A percentile compares a stretch with the other conserved stretches of the same genome.
phyloP scores from a whole-genome alignment of 2,329 filamentous ascomycete species.

The Blastomyces gilchristii region DNA sequence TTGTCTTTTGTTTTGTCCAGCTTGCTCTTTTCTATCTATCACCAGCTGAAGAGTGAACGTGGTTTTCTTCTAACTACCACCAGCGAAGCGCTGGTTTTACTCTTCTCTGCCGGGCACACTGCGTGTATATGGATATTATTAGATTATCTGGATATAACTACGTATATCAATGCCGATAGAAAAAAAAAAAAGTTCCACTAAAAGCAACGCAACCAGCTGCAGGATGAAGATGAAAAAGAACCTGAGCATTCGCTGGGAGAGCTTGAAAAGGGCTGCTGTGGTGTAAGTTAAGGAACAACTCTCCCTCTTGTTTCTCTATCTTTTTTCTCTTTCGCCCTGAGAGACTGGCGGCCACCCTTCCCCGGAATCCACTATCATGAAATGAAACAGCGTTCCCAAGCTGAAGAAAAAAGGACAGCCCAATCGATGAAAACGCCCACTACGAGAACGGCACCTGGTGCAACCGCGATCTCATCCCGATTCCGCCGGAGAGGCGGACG shows the following conservation, averaged over 20 bases:
- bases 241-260: neutral
- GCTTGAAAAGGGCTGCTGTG: neutral
- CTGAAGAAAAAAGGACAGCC: constrained; percentile 9
- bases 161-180: neutral
- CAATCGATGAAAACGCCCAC: constrained; percentile 17
- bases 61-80: too few relatives aligned
- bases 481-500: constrained; percentile 21
- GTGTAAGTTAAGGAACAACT: neutral
- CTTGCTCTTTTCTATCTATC: too few relatives aligned
- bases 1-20: too few relatives aligned
- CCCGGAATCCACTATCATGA: neutral
- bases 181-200: neutral
- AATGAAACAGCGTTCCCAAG: neutral
- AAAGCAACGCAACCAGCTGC: neutral
- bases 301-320: too few relatives aligned
- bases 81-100: too few relatives aligned
- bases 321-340: neutral
- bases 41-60: too few relatives aligned
- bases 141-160: too few relatives aligned
- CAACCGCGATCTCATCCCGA: constrained; percentile 24
- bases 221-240: neutral
- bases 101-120: too few relatives aligned
- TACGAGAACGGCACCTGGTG: constrained; percentile 22
- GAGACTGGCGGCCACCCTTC: neutral
- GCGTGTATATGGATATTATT: too few relatives aligned